Conservation (phyloP, 371 early-diverging fungal species). For the Mortierella sp. region DNA sequence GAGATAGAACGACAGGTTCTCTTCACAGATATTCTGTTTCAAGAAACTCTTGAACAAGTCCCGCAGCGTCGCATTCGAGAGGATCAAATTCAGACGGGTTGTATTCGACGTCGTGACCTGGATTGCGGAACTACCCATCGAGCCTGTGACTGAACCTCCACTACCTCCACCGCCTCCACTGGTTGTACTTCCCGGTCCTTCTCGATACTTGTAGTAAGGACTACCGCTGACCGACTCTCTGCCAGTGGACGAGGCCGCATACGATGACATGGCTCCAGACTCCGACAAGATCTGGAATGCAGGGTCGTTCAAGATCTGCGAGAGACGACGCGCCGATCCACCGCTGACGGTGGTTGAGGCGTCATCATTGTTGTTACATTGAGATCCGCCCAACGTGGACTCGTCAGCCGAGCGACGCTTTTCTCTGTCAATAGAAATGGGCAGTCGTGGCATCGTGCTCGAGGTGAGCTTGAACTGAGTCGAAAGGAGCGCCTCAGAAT, state of each 20-base stretch:
- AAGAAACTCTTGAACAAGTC: conserved; percentile 76
- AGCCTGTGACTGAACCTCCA: background rate
- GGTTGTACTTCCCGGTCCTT: conserved; percentile 4
- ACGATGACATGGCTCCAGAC: conserved; percentile 31
- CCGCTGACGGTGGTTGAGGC: background rate
- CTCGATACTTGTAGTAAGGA: background rate
- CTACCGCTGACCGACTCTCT: conserved; percentile 27
- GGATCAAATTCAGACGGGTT: conserved; percentile 67
- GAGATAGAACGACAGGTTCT: conserved; percentile 76
- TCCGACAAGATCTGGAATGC: conserved; percentile 37
- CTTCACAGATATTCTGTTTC: conserved; percentile 75
- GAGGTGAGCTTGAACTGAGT: conserved; percentile 25
- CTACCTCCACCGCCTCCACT: conserved; percentile 7
- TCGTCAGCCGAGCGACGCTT: conserved; percentile 34
- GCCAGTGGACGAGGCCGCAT: conserved; percentile 45
- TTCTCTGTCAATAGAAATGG: conserved; percentile 36
- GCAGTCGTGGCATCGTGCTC: conserved; percentile 29
- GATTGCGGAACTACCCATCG: conserved; percentile 22
- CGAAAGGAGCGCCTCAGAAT: conserved; percentile 30
- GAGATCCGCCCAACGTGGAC: conserved; percentile 16
- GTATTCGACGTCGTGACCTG: conserved; percentile 65
- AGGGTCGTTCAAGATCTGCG: conserved; percentile 46
- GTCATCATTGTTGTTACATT: conserved; percentile 11
- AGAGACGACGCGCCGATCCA: conserved; percentile 24
- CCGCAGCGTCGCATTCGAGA: conserved; percentile 67